Conservation (phyloP, 306 rosid genomes). For the Quercus glauca region DNA sequence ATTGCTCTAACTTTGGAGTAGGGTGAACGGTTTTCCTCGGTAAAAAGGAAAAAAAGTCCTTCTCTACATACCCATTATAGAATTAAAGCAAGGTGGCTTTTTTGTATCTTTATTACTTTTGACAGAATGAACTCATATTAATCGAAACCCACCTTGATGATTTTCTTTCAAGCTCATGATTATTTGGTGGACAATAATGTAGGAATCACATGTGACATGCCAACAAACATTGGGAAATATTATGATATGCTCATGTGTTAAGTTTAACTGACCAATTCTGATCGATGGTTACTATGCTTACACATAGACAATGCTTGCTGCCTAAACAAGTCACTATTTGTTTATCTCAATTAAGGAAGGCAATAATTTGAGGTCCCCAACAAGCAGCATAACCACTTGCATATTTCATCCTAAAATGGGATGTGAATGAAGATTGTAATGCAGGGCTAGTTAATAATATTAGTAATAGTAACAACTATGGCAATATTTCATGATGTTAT, state of each 20-base stretch:
- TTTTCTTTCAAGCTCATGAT: constrained; percentile 34
- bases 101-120: too few species aligned
- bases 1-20: too few species aligned
- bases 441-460: too few species aligned
- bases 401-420: neutral
- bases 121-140: too few species aligned
- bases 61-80: too few species aligned
- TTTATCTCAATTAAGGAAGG: neutral
- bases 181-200: constrained; percentile 29
- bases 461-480: too few species aligned
- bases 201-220: constrained; percentile 35
- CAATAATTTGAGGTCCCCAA: neutral
- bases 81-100: too few species aligned
- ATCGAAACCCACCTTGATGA: constrained; percentile 7
- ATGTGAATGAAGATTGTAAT: neutral
- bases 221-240: constrained; percentile 29
- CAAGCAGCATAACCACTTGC: neutral
- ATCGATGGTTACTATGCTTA: too few species aligned
- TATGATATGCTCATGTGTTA: constrained; percentile 34
- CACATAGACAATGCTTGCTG: neutral
- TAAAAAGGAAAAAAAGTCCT: too few species aligned
- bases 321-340: constrained; percentile 22
- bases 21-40: too few species aligned
- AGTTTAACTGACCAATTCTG: constrained; percentile 25
- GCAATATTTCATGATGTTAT: too few species aligned